Evolutionary conservation across 202 grass and related monocot genomes (phyloP), one percentile per base, ranked within the genome.

Genomic region (Panicum hallii): DNA sequence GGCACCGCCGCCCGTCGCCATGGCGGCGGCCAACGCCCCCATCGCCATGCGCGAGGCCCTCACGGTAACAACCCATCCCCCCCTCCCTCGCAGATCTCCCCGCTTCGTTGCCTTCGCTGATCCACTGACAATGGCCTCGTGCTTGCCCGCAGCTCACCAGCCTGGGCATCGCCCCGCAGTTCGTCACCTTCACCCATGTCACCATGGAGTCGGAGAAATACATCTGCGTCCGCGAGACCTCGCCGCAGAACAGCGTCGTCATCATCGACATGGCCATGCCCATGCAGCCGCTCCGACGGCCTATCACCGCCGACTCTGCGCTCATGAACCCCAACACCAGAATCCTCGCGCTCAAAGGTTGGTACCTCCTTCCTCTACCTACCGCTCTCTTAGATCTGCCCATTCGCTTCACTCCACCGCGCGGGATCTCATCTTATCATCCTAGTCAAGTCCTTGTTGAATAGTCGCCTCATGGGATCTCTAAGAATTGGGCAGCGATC

Each of bases 271-370:
- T 97, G 95, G 82, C 75, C 81, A 97, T 93, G 95, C 95, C 92
- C 26, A 88, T 72, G 77, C 95, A 94, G 84, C 95, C 95, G 22
- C 86, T 97, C 46, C 88, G 92, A 28, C 84, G 95, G 11, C 95
- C 92, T 60, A 97, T 97, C 87, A 97, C 95, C 72, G 95, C 95
- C 65, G 95, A 97, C 72, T 95, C 90, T 54, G 95, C 95, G 0
- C 83, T 98, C 74, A 98, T 98, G 95, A 98, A 98, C 77, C 95
- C 92, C 43, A 90, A 95, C 86, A 83, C 81, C 79, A 86, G 91
- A 44, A 95, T 98, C 89, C 95, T 98, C 73, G 91, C 95, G 4
- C 95, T 98, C 64, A 98, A 98, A 93, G 95, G 95, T 97, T 20
- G 1, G 7, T 5, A 9, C 7, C 46, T 34, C 50, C 49, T 52